These are phyloP conservation scores for Zygoascus sp. DNA, from an alignment of 1,139 yeast genomes.

Conservation along the genomic window DNA sequence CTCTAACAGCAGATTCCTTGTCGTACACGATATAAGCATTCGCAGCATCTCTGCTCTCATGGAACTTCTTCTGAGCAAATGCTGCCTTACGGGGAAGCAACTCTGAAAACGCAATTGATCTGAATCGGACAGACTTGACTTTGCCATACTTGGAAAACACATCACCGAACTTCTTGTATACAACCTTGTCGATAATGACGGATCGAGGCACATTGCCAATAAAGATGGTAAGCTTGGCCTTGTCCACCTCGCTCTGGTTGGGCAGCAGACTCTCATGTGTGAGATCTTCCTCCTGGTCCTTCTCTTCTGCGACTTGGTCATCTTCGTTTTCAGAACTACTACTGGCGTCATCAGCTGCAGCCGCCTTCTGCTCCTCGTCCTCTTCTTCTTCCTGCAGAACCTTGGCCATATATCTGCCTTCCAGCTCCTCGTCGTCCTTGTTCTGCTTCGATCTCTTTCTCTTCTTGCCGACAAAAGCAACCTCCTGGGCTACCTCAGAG, in stretches of 20 bases:
- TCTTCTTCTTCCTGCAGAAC: conserved; percentile 15
- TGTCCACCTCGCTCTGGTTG: conserved; percentile 52
- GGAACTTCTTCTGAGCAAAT: conserved; percentile 73
- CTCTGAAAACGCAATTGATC: conserved; percentile 88
- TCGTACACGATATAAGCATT: conserved; percentile 85
- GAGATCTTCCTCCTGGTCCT: conserved; percentile 20
- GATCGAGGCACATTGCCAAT: conserved; percentile 76
- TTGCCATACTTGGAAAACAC: conserved; percentile 55
- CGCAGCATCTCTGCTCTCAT: conserved; percentile 69
- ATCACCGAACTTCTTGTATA: conserved; percentile 60
- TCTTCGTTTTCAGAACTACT: conserved; percentile 21
- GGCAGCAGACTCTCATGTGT: conserved; percentile 18
- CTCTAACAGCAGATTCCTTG: conserved; percentile 49
- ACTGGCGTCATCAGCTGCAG: conserved; percentile 24
- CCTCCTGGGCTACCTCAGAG: background rate
- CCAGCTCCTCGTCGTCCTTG: conserved; percentile 8
- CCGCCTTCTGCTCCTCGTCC: conserved; percentile 20
- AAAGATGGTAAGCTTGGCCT: conserved; percentile 84
- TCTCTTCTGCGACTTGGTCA: conserved; percentile 14
- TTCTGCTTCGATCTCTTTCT: conserved; percentile 9
- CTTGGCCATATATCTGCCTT: conserved; percentile 7
- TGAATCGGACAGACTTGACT: conserved; percentile 73
- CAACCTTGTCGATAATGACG: conserved; percentile 60
- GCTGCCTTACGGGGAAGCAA: conserved; percentile 91
- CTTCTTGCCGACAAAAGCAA: background rate